Conservation (phyloP, 805 yeast genomes). For the Danielozyma ontarioensis region DNA sequence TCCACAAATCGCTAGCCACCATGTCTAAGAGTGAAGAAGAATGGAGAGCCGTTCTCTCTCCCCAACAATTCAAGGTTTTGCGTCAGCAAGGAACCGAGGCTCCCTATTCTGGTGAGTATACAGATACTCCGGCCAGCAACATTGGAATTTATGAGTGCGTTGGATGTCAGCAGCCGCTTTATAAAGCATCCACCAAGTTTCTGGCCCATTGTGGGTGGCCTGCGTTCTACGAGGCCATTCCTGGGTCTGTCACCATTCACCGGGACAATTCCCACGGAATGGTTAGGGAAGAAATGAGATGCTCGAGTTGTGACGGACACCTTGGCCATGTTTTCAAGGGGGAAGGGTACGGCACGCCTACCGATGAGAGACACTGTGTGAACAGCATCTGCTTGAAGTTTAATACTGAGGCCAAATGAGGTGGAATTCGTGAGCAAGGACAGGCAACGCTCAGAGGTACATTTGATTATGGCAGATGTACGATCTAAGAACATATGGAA, state of each 20-base stretch:
- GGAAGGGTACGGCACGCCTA: slow-evolving; percentile 86
- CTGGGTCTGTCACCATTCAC: slow-evolving; percentile 63
- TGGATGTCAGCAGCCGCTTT: slow-evolving; percentile 77
- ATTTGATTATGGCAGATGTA: neutral
- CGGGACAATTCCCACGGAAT: slow-evolving; percentile 68
- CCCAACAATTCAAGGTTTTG: slow-evolving; percentile 74
- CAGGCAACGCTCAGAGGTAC: neutral
- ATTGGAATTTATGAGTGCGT: slow-evolving; percentile 78
- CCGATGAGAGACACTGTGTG: slow-evolving; percentile 92
- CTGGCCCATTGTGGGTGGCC: slow-evolving; percentile 98
- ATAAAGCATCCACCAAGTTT: slow-evolving; percentile 76
- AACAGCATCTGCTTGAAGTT: slow-evolving; percentile 80
- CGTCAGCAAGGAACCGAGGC: slow-evolving; percentile 71
- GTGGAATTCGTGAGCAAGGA: no score
- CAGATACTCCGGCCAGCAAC: slow-evolving; percentile 42
- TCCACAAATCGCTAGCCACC: no score
- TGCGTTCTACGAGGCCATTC: slow-evolving; percentile 85
- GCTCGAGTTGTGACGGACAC: slow-evolving; percentile 88
- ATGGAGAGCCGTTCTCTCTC: slow-evolving; percentile 76
- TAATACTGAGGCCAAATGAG: slow-evolving; percentile 7
- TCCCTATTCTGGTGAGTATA: slow-evolving; percentile 61
- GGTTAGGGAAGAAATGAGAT: slow-evolving; percentile 84
- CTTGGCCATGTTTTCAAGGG: slow-evolving; percentile 93
- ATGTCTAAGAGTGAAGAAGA: slow-evolving; percentile 45
- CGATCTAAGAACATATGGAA: slow-evolving; percentile 63